A percentile compares a stretch with the other conserved stretches of the same genome.
Evolutionary conservation across 371 early-diverging fungal species (phyloP).

Genomic region (Mortierella sp.): DNA sequence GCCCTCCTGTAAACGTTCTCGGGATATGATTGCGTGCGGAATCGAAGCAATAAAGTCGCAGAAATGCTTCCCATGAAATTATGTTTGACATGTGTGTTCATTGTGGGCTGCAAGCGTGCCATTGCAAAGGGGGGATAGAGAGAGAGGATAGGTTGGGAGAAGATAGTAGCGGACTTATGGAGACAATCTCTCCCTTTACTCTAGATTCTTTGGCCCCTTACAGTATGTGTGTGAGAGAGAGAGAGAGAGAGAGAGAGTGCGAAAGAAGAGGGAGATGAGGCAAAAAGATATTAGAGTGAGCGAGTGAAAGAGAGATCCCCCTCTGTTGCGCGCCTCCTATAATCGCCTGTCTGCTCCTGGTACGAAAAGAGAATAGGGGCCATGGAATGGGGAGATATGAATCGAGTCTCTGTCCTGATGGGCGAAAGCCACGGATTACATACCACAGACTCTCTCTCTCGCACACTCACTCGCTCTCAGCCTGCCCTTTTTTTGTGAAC

Average conservation of each 20-base stretch:
- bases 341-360: not conserved
- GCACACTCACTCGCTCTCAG: not conserved
- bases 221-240: not conserved
- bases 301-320: too few species aligned
- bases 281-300: too few species aligned
- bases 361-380: not conserved
- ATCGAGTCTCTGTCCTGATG: not conserved
- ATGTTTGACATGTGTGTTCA: too few species aligned
- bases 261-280: not conserved
- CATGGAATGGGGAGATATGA: too few species aligned
- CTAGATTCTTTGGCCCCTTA: too few species aligned
- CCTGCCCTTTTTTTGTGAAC: not conserved
- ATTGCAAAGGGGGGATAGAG: too few species aligned
- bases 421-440: not conserved
- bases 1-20: conserved; percentile 57
- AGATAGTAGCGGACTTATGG: not conserved
- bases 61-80: conserved; percentile 16
- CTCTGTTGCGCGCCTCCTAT: not conserved
- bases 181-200: too few species aligned
- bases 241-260: not conserved
- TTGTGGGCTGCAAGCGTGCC: too few species aligned
- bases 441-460: too few species aligned
- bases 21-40: conserved; percentile 33
- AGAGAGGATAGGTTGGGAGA: not conserved
- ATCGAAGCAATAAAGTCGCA: conserved; percentile 40